Base-by-base conservation (phyloP, 768 basidiomycete species). In the Suillus hirtellus region DNA sequence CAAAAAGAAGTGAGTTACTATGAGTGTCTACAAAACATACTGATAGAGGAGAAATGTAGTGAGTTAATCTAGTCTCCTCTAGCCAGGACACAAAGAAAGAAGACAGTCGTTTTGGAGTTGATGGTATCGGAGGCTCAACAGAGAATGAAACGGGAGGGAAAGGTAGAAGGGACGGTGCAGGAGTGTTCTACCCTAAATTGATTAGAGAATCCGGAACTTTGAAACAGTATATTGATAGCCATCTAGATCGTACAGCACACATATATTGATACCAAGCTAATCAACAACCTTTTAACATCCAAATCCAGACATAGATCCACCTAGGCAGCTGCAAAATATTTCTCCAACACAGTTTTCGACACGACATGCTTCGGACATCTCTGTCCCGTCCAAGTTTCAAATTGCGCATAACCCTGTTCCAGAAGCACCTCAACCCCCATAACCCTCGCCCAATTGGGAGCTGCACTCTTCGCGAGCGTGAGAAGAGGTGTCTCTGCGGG, bases 381-480 rank as follows among this genome's bases (percentile, higher is more conserved):
- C 53, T 87, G 81, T 21, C 87, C 88, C 0, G 90, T 95, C 93
- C 94, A 95, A 49, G 83, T 69, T 76, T 88, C 84, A 72, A 93
- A 94, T 73, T 96, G 95, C 54, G 83, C 84, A 74, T 87, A 95
- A 1, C 92, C 95, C 72, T 97, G 95, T 78, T 95, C 90, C 34
- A 97, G 79, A 53, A 98, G 77, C 58, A 96, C 89, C 68, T 94
- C 90, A 12, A 96, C 77, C 0, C 96, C 95, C 58, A 82, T 82
- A n/a, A 95, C 89, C 4, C 79, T 76, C 10, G 74, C 79, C 95
- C 95, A 96, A 37, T 82, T 79, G 12, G 60, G 40, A 9, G 78
- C 79, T 27, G 72, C 76, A 44, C 73, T 70, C 67, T 82, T 80
- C 4, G 93, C 95, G 15, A 96, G 76, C 60, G 74, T 72, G 27